A percentile compares a stretch with the other conserved stretches of the same genome.
Conservation (phyloP, 495 filamentous ascomycete genomes). For the Letharia columbiana region DNA sequence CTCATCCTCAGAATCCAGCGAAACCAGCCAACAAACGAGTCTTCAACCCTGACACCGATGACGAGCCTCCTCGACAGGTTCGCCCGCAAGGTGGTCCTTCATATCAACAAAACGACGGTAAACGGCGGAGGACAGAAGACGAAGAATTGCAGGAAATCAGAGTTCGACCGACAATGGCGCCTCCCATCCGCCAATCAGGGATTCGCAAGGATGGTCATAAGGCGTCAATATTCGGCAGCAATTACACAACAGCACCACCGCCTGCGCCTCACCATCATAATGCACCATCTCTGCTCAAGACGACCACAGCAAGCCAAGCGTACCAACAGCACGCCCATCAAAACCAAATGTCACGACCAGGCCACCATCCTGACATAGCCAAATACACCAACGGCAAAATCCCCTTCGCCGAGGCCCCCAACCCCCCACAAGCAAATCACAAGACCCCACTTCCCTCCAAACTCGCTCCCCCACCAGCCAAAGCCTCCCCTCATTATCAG, state of each 20-base stretch:
- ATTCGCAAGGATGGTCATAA: slow-evolving; percentile 61
- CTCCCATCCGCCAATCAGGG: slow-evolving; percentile 72
- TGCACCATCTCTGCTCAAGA: slow-evolving; percentile 26
- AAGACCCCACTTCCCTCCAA: slow-evolving; percentile 49
- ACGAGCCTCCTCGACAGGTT: slow-evolving; percentile 36
- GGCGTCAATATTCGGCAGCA: slow-evolving; percentile 55
- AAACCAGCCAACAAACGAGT: slow-evolving; percentile 54
- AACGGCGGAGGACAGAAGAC: slow-evolving; percentile 52
- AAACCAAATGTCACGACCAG: slow-evolving; percentile 47
- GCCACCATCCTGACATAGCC: slow-evolving; percentile 65
- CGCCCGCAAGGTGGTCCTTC: slow-evolving; percentile 37
- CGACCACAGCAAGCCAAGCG: slow-evolving; percentile 27
- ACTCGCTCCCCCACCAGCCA: slow-evolving; percentile 52
- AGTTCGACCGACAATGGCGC: slow-evolving; percentile 57
- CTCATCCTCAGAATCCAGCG: slow-evolving; percentile 47
- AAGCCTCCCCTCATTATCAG: slow-evolving; percentile 47
- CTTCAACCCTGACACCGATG: slow-evolving; percentile 43
- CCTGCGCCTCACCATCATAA: slow-evolving; percentile 38
- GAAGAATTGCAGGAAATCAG: slow-evolving; percentile 40
- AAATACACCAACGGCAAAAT: slow-evolving; percentile 83
- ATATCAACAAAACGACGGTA: slow-evolving; percentile 43
- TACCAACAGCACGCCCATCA: slow-evolving; percentile 41
- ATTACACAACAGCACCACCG: slow-evolving; percentile 49
- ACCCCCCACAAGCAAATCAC: slow-evolving; percentile 35
- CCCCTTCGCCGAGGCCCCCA: slow-evolving; percentile 68